Evolutionary conservation across 2,329 filamentous ascomycete species (phyloP).

Genomic region (Aaosphaeria pasadenensis): DNA sequence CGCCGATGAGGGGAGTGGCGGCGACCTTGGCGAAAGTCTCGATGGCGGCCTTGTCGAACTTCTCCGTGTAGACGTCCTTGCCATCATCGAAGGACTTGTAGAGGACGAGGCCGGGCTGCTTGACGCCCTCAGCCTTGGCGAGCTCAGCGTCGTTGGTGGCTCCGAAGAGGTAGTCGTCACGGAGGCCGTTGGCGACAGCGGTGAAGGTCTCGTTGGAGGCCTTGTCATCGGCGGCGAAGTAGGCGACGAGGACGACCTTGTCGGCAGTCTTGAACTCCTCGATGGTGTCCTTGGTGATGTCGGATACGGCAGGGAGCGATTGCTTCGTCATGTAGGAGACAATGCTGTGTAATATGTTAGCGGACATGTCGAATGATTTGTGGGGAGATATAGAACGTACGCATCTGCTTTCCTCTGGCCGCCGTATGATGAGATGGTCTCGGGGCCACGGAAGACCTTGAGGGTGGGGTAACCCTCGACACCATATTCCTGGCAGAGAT

Average conservation of each 20-base stretch:
- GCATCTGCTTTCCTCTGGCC: slow-evolving; percentile 84
- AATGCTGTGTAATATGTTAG: slow-evolving; percentile 46
- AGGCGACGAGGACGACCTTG: slow-evolving; percentile 92
- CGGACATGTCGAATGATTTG: not conserved
- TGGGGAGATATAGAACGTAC: slow-evolving; percentile 39
- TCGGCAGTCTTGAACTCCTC: slow-evolving; percentile 98
- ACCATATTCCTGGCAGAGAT: slow-evolving; percentile 84
- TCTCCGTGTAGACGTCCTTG: slow-evolving; percentile 78
- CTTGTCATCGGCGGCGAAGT: slow-evolving; percentile 78
- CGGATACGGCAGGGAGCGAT: slow-evolving; percentile 85
- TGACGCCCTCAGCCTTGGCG: slow-evolving; percentile 86
- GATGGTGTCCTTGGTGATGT: slow-evolving; percentile 75
- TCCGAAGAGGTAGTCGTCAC: slow-evolving; percentile 91
- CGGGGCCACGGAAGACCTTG: slow-evolving; percentile 93
- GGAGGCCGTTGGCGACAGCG: slow-evolving; percentile 68
- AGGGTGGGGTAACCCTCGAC: slow-evolving; percentile 98
- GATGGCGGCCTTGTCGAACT: slow-evolving; percentile 79
- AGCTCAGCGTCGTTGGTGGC: slow-evolving; percentile 78
- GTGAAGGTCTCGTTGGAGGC: slow-evolving; percentile 83
- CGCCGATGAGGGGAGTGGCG: slow-evolving; percentile 86
- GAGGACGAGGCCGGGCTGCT: slow-evolving; percentile 80
- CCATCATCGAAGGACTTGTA: slow-evolving; percentile 99
- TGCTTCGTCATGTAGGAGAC: slow-evolving; percentile 97
- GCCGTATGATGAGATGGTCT: slow-evolving; percentile 77
- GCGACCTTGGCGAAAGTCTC: slow-evolving; percentile 79